phyloP scores from a whole-genome alignment of 768 basidiomycete species.

The Gymnopilus dilepis region DNA sequence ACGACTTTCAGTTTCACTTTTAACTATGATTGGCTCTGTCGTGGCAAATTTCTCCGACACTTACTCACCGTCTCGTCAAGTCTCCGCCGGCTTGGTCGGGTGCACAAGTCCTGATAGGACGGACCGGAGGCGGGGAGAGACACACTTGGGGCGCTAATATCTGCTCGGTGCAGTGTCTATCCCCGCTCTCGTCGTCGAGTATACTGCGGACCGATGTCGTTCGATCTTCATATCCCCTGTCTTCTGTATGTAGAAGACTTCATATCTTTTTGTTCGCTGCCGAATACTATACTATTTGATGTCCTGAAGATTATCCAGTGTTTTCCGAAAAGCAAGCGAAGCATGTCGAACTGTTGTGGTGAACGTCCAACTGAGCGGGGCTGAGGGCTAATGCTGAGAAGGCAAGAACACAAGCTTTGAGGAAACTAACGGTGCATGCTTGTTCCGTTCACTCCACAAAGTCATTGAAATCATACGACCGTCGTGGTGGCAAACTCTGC shows the following conservation, averaged over 20 bases:
- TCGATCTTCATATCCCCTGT: not conserved
- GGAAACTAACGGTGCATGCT: not conserved
- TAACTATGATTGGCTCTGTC: not conserved
- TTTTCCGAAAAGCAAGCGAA: not conserved
- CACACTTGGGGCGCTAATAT: not conserved
- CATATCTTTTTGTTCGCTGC: not conserved
- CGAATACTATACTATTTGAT: not conserved
- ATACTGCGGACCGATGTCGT: not conserved
- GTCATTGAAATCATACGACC: not conserved
- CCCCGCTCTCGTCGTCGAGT: not conserved
- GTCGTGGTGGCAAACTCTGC: not conserved
- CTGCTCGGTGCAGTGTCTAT: not conserved
- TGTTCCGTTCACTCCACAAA: not conserved
- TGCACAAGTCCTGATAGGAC: not conserved
- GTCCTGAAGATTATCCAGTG: too few species aligned
- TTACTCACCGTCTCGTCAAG: not conserved
- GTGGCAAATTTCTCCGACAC: not conserved
- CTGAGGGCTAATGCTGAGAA: not conserved
- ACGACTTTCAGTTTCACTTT: not conserved
- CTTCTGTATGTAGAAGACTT: not conserved
- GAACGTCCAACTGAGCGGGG: too few species aligned
- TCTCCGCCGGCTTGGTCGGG: not conserved
- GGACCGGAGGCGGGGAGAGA: not conserved
- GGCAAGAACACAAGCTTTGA: not conserved
- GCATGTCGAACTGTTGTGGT: not conserved